These are phyloP conservation scores for Pseudocercospora eumusae DNA, from an alignment of 2,329 filamentous ascomycete genomes.

Conservation along the genomic window DNA sequence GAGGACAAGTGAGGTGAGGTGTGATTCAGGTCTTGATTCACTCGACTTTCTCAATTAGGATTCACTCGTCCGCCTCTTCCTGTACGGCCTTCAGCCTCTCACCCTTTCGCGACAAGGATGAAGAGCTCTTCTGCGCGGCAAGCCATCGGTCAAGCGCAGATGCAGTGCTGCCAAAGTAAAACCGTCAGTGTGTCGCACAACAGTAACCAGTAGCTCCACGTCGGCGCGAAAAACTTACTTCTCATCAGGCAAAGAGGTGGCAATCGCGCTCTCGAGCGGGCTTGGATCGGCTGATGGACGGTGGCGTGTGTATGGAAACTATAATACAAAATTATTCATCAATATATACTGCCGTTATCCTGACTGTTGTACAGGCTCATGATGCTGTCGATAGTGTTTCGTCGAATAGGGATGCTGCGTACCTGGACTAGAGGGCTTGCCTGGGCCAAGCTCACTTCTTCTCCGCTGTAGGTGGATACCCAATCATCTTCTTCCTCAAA, in stretches of 20 bases:
- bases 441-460: conserved; percentile 31
- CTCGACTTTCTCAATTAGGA: too few relatives aligned
- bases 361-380: conserved; percentile 30
- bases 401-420: conserved; percentile 26
- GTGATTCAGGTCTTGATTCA: too few relatives aligned
- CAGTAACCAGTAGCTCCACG: not conserved
- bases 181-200: conserved; percentile 9
- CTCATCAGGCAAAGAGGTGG: conserved; percentile 32
- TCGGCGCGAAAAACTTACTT: conserved; percentile 32
- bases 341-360: conserved; percentile 25
- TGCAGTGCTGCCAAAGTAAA: conserved; percentile 25
- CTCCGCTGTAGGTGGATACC: conserved; percentile 34
- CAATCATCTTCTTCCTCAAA: conserved; percentile 31
- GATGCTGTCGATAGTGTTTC: conserved; percentile 35
- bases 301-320: conserved; percentile 9
- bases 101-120: conserved; percentile 24
- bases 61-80: conserved; percentile 28
- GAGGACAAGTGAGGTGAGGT: too few relatives aligned
- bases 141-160: conserved; percentile 35
- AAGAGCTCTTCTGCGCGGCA: conserved; percentile 30
- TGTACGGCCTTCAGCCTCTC: conserved; percentile 33
- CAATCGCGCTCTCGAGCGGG: conserved; percentile 30
- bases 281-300: conserved; percentile 13
- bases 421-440: conserved; percentile 35
- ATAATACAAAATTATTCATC: conserved; percentile 10